These are phyloP conservation scores for Boletus eberwhitei DNA, from an alignment of 768 basidiomycete species.

Conservation along the genomic window DNA sequence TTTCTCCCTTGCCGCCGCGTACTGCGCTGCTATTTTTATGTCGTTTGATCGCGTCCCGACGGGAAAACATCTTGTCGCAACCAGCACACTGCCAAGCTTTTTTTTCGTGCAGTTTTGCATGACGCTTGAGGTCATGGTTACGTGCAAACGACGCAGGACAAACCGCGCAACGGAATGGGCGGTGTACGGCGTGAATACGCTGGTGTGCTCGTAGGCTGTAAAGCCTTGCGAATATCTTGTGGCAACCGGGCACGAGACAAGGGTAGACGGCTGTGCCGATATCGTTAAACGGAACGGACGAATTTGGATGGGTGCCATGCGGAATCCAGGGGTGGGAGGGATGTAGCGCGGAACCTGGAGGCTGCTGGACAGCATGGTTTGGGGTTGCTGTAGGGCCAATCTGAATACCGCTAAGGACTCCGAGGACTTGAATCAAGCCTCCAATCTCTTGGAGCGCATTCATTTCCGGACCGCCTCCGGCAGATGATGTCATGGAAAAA, in stretches of 20 bases:
- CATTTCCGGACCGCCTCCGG: constrained; percentile 49
- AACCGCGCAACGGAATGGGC: constrained; percentile 58
- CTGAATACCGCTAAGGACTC: constrained; percentile 74
- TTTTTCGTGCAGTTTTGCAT: constrained; percentile 65
- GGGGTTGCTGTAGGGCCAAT: constrained; percentile 45
- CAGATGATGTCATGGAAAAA: constrained; percentile 70
- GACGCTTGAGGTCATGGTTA: constrained; percentile 80
- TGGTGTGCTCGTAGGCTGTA: constrained; percentile 72
- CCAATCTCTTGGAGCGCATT: constrained; percentile 69
- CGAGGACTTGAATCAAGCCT: constrained; percentile 79
- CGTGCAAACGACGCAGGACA: constrained; percentile 78
- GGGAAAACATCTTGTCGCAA: constrained; percentile 70
- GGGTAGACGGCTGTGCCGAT: constrained; percentile 80
- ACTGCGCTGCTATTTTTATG: constrained; percentile 62
- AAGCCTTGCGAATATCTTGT: constrained; percentile 66
- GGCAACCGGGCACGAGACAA: constrained; percentile 62
- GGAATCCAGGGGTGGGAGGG: constrained; percentile 32
- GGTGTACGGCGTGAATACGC: constrained; percentile 58
- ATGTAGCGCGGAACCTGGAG: constrained; percentile 33
- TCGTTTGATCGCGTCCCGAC: constrained; percentile 76
- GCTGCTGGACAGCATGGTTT: constrained; percentile 23
- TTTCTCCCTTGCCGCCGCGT: constrained; percentile 48
- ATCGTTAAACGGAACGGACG: constrained; percentile 38
- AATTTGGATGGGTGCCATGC: constrained; percentile 17
- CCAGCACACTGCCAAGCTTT: constrained; percentile 73